These are phyloP conservation scores for Chenopodium formosanum DNA, from an alignment of 148 eudicot species.

Conservation along the genomic window DNA sequence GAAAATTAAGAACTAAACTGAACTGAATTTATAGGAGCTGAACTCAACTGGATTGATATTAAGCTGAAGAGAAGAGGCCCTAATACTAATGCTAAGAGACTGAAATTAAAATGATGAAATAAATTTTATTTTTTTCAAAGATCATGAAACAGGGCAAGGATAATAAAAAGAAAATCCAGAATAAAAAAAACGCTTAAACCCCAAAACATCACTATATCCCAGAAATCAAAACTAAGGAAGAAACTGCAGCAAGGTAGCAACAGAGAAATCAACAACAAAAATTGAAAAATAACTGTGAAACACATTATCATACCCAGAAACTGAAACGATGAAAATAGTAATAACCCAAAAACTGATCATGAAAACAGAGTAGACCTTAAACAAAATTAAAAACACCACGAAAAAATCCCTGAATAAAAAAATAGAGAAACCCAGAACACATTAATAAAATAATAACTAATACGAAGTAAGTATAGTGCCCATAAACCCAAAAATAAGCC, in stretches of 20 bases:
- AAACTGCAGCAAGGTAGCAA: background rate
- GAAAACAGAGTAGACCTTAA: background rate
- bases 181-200: background rate
- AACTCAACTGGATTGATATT: too few species aligned
- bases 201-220: background rate
- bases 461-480: background rate
- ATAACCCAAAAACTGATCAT: background rate
- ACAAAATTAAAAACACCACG: background rate
- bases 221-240: background rate
- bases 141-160: too few species aligned
- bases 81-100: too few species aligned
- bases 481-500: background rate
- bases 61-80: too few species aligned
- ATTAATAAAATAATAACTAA: background rate
- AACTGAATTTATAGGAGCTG: too few species aligned
- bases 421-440: background rate
- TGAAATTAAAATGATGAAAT: too few species aligned
- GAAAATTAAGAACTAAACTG: too few species aligned
- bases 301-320: background rate
- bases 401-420: background rate
- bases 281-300: too few species aligned
- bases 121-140: too few species aligned
- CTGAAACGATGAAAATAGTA: background rate
- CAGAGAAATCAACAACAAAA: too few species aligned
- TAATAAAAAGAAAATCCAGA: background rate